Conservation (phyloP, 2,329 filamentous ascomycete species). For the Thermomyces lanuginosus region DNA sequence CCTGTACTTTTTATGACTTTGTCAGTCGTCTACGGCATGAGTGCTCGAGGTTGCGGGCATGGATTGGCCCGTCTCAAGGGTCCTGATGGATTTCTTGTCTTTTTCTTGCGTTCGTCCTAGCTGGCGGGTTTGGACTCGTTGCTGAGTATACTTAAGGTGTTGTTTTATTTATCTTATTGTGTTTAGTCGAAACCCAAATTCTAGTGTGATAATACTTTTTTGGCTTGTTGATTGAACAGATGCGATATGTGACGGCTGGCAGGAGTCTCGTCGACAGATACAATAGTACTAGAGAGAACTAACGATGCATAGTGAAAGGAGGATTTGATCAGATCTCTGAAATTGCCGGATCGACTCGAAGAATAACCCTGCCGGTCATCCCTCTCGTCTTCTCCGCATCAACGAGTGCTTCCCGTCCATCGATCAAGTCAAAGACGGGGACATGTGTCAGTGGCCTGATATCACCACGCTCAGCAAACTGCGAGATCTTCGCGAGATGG, state of each 20-base stretch:
- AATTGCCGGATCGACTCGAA: slow-evolving; percentile 5
- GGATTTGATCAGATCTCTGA: too few relatives aligned
- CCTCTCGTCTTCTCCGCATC: slow-evolving; percentile 6
- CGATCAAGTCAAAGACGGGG: slow-evolving; percentile 17
- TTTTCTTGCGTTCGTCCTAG: background rate
- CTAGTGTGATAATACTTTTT: too few relatives aligned
- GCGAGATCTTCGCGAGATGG: slow-evolving; percentile 19
- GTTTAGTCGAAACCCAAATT: background rate
- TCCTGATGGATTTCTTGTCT: background rate
- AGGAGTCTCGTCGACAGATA: too few relatives aligned
- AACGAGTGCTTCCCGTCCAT: slow-evolving; percentile 20
- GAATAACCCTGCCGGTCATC: slow-evolving; percentile 7
- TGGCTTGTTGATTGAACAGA: too few relatives aligned
- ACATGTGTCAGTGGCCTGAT: slow-evolving; percentile 18
- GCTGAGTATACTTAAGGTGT: too few relatives aligned
- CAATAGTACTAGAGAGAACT: too few relatives aligned
- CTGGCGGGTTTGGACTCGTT: background rate
- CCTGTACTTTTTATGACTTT: too few relatives aligned
- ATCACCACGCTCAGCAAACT: slow-evolving; percentile 19
- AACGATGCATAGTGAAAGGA: too few relatives aligned
- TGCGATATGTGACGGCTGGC: too few relatives aligned
- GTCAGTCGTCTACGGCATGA: too few relatives aligned
- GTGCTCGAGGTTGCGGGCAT: too few relatives aligned
- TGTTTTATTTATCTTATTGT: background rate
- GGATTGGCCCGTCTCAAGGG: slow-evolving; percentile 1